Conservation (phyloP, 768 basidiomycete species). For the Boletus bicolor region DNA sequence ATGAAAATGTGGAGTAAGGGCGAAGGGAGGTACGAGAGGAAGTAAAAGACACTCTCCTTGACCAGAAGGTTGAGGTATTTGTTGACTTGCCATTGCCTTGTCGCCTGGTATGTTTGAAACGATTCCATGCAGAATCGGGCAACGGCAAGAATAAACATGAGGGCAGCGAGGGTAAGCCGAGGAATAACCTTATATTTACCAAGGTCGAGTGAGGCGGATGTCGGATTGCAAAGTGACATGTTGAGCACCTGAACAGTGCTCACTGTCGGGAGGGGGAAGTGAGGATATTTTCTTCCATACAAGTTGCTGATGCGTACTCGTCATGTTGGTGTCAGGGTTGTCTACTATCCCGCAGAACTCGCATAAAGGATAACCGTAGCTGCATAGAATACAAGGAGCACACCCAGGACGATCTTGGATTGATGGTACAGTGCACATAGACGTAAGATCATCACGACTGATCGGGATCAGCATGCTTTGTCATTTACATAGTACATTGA, state of each 20-base stretch:
- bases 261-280: slow-evolving; percentile 8
- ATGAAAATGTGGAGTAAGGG: no score
- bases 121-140: no score
- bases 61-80: no score
- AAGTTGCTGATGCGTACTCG: slow-evolving; percentile 1
- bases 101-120: no score
- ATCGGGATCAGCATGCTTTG: neutral
- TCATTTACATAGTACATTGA: neutral
- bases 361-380: slow-evolving; percentile 1
- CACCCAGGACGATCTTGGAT: slow-evolving; percentile 12
- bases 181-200: neutral
- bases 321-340: slow-evolving; percentile 9
- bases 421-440: slow-evolving; percentile 24
- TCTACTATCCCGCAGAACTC: neutral
- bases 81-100: no score
- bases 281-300: neutral
- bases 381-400: slow-evolving; percentile 14
- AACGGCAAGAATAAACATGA: no score
- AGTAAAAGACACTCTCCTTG: no score
- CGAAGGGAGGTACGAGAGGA: slow-evolving; percentile 6
- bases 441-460: slow-evolving; percentile 25
- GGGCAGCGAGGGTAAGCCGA: no score
- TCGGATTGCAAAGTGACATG: slow-evolving; percentile 15
- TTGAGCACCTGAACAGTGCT: slow-evolving; percentile 2
- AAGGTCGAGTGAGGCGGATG: neutral